phyloP scores from a whole-genome alignment of 306 rosid species.

The Cucumis cinereus region DNA sequence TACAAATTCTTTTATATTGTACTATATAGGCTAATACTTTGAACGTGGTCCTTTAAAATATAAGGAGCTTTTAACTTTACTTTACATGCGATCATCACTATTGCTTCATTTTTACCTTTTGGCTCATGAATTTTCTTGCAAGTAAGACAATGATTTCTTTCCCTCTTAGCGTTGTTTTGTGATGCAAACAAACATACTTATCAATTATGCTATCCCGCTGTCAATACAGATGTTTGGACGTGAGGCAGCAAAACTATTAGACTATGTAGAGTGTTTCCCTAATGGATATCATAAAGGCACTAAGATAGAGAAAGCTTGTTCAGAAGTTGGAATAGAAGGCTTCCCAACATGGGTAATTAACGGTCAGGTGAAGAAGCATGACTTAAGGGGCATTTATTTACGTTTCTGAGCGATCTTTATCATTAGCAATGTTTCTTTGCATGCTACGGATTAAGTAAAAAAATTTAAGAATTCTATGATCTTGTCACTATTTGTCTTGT shows the following conservation, averaged over 20 bases:
- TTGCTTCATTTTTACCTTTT: background rate
- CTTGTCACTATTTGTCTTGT: background rate
- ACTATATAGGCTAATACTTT: too few relatives aligned
- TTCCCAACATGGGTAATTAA: conserved; percentile 83
- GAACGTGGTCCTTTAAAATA: background rate
- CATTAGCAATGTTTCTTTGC: background rate
- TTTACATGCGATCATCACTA: background rate
- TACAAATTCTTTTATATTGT: too few relatives aligned
- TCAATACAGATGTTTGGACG: conserved; percentile 61
- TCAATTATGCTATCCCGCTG: conserved; percentile 2
- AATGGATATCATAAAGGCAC: conserved; percentile 64
- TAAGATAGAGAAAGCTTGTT: conserved; percentile 51
- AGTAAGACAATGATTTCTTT: background rate
- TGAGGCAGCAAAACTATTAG: conserved; percentile 64
- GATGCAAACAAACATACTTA: background rate
- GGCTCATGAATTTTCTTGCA: background rate
- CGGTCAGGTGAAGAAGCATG: conserved; percentile 51
- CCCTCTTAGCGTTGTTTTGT: background rate
- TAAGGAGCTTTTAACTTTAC: background rate
- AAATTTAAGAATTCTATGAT: background rate
- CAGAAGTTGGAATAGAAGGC: conserved; percentile 62
- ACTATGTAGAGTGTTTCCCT: conserved; percentile 90
- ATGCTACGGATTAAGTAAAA: background rate
- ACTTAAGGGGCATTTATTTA: background rate
- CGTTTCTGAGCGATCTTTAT: background rate